Conservation (phyloP, 2,329 filamentous ascomycete species). For the Verticillium albo-atrum region DNA sequence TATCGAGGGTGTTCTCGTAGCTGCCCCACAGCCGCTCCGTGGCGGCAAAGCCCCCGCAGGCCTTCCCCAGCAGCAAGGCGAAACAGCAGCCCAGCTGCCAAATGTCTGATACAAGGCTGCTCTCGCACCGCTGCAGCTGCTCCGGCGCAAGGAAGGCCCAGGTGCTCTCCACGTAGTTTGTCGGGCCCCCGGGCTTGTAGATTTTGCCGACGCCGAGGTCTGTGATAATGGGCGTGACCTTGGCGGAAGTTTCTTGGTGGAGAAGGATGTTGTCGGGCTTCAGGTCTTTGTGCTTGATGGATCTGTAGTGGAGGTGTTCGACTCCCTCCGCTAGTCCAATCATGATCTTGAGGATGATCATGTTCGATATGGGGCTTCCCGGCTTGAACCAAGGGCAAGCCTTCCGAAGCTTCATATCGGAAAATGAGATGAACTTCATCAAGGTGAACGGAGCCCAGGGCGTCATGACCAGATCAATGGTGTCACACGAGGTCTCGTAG, state of each 20-base stretch:
- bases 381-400: constrained; percentile 6
- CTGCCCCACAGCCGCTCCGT: not conserved
- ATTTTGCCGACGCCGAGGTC: constrained; percentile 3
- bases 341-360: constrained; percentile 3
- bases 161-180: constrained; percentile 1
- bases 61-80: constrained; percentile 3
- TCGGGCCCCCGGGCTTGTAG: not conserved
- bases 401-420: not conserved
- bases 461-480: constrained; percentile 5
- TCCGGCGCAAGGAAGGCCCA: constrained; percentile 3
- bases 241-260: not conserved
- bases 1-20: not conserved
- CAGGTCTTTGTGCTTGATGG: constrained; percentile 13
- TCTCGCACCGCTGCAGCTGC: constrained; percentile 1
- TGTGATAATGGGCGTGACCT: not conserved
- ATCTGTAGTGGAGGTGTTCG: constrained; percentile 3
- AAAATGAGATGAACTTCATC: not conserved
- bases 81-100: constrained; percentile 13
- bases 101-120: constrained; percentile 6
- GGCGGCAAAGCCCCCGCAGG: not conserved
- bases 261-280: constrained; percentile 13
- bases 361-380: not conserved
- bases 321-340: constrained; percentile 4
- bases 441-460: constrained; percentile 11
- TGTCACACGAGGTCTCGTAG: not conserved